These are phyloP conservation scores for Tulasnella sp. DNA, from an alignment of 768 basidiomycete genomes.

Conservation along the genomic window DNA sequence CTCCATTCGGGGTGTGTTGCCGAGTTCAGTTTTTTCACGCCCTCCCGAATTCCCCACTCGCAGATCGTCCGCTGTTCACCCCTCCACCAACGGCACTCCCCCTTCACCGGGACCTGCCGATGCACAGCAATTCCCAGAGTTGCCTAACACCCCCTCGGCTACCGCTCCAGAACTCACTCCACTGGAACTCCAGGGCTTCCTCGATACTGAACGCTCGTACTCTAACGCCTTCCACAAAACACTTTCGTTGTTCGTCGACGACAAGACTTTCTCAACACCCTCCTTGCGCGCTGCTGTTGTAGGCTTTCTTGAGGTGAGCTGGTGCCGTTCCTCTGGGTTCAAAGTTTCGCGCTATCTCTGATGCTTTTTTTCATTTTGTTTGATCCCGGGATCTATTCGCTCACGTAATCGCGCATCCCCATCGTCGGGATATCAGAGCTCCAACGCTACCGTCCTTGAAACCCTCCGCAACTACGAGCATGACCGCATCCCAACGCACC, in stretches of 20 bases:
- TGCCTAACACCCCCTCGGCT: background rate
- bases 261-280: slow-evolving; percentile 11
- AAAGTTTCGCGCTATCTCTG: background rate
- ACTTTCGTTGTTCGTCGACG: slow-evolving; percentile 10
- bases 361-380: background rate
- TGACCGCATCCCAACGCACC: background rate
- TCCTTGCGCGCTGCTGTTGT: slow-evolving; percentile 10
- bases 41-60: background rate
- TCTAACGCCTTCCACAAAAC: slow-evolving; percentile 13
- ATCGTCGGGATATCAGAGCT: slow-evolving; percentile 4
- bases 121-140: background rate
- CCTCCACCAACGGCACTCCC: background rate
- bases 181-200: slow-evolving; percentile 9
- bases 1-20: background rate
- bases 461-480: slow-evolving; percentile 2
- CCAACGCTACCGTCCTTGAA: slow-evolving; percentile 11
- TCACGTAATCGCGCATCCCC: background rate
- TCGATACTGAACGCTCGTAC: slow-evolving; percentile 11
- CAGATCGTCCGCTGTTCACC: background rate
- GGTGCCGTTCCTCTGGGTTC: background rate
- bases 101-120: background rate
- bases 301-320: slow-evolving; percentile 9
- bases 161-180: background rate
- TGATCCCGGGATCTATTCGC: background rate
- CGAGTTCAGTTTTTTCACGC: background rate